These are phyloP conservation scores for Suillus clintonianus DNA, from an alignment of 768 basidiomycete species.

Conservation along the genomic window DNA sequence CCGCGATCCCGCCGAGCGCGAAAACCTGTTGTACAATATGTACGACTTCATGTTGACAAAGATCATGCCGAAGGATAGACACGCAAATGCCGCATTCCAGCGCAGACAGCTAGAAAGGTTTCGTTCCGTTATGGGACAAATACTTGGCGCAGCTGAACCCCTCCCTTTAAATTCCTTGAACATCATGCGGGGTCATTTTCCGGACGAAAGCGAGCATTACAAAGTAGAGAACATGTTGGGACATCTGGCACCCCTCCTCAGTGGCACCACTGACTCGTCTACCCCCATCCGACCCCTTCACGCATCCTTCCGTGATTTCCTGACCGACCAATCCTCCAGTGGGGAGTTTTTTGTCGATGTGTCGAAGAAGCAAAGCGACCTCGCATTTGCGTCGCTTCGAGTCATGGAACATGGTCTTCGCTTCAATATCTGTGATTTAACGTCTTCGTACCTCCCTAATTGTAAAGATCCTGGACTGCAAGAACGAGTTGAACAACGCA, in stretches of 20 bases:
- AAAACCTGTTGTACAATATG: not conserved
- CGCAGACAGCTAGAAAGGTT: not conserved
- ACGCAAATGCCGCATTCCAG: too few relatives aligned
- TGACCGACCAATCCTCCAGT: constrained; percentile 13
- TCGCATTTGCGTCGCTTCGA: constrained; percentile 23
- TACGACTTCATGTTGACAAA: not conserved
- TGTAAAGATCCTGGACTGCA: constrained; percentile 13
- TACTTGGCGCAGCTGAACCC: constrained; percentile 1
- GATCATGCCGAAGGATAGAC: not conserved
- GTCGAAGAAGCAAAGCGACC: constrained; percentile 11
- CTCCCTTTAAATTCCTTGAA: not conserved
- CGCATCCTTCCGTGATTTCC: constrained; percentile 30
- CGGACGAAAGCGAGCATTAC: not conserved
- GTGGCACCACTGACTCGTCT: not conserved
- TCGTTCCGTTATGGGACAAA: not conserved
- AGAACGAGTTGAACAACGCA: not conserved
- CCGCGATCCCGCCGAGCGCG: not conserved
- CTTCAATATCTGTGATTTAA: constrained; percentile 39
- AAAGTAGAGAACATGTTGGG: not conserved
- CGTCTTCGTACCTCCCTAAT: constrained; percentile 31
- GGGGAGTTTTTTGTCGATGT: constrained; percentile 14
- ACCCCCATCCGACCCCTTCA: constrained; percentile 22
- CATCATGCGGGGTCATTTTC: not conserved
- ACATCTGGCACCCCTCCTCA: constrained; percentile 8
- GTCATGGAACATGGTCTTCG: constrained; percentile 31